Evolutionary conservation across 148 eudicot genomes (phyloP), one percentile per base, ranked within the genome.

Genomic region (Rhododendron griersonianum): DNA sequence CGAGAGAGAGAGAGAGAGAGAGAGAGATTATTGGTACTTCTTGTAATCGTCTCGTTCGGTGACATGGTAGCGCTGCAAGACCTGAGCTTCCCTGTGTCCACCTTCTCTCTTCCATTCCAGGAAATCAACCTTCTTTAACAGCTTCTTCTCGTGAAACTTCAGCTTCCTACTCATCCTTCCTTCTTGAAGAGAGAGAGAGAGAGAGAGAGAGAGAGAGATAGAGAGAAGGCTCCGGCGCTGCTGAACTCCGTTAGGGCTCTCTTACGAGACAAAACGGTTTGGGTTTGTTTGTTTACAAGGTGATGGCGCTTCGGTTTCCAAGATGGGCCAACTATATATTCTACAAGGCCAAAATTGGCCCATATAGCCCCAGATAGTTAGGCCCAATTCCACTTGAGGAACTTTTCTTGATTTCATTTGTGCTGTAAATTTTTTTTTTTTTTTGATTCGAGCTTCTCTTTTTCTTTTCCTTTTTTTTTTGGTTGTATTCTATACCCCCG

Each of bases 61-160:
- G 87, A 95, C 90, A 84, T 91, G 98, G 87, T 93, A 95, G 7
- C 96, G 98, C 45, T 91, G 97, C 91, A 94, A 92, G 76, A 98
- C 96, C 37, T 67, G 76, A 61, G 89, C 85, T 90, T 98, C 99
- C 51, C 98, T 83, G 87, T 98, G 99, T 63, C 94, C 93, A 16
- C 90, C 96, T 94, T 95, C 99, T 90, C 99, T 93, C 87, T 95
- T 95, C 98, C 98, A 98, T 89, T 93, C 93, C 78, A 94, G 81
- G 48, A 98, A 91, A 86, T 98, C 86, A 0, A 90, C 78, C 83
- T 94, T 93, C 92, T 95, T 98, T 88, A 95, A 35, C 0, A 95
- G 84, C 86, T 94, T 98, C 82, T 91, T 86, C 91, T 98, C 99
- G 77, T 95, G 98, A 89, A 71, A 91, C 81, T 94, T 98, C 0